These are phyloP conservation scores for Vinca minor DNA, from an alignment of 257 asterid genomes.

Conservation along the genomic window DNA sequence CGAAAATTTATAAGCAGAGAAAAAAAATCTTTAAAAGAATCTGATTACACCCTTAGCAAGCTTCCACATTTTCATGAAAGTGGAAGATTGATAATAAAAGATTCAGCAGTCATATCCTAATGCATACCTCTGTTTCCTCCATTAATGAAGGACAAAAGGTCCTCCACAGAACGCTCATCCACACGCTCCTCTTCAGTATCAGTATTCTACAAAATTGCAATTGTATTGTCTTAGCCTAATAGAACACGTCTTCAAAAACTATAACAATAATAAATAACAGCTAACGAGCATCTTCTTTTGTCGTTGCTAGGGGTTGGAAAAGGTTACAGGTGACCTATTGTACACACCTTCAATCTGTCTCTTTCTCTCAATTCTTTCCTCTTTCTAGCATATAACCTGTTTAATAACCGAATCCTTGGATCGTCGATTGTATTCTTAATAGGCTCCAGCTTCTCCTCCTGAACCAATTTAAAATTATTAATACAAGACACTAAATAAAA, in stretches of 20 bases:
- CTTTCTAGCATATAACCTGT: constrained; percentile 85
- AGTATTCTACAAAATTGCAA: constrained; percentile 41
- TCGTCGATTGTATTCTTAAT: constrained; percentile 82
- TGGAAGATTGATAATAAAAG: not conserved
- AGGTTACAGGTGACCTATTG: too few species aligned
- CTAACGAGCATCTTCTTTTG: too few species aligned
- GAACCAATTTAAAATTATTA: constrained; percentile 22
- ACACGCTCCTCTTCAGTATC: constrained; percentile 75
- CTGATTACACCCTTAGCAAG: too few species aligned
- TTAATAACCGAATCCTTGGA: constrained; percentile 83
- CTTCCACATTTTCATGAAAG: too few species aligned
- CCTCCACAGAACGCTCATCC: constrained; percentile 93
- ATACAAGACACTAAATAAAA: constrained; percentile 15
- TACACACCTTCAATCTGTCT: constrained; percentile 67
- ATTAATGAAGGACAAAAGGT: constrained; percentile 78
- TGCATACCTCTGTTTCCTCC: constrained; percentile 52
- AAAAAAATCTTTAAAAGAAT: too few species aligned
- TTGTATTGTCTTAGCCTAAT: constrained; percentile 22
- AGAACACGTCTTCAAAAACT: constrained; percentile 14
- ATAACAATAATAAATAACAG: too few species aligned
- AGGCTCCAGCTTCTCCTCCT: constrained; percentile 99
- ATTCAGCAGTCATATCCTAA: not conserved
- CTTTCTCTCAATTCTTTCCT: constrained; percentile 84
- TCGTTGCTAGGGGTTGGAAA: too few species aligned
- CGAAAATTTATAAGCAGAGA: too few species aligned